Base-by-base conservation (phyloP, 225 moss, liverwort and hornwort species). In the Physcomitrellopsis africana region DNA sequence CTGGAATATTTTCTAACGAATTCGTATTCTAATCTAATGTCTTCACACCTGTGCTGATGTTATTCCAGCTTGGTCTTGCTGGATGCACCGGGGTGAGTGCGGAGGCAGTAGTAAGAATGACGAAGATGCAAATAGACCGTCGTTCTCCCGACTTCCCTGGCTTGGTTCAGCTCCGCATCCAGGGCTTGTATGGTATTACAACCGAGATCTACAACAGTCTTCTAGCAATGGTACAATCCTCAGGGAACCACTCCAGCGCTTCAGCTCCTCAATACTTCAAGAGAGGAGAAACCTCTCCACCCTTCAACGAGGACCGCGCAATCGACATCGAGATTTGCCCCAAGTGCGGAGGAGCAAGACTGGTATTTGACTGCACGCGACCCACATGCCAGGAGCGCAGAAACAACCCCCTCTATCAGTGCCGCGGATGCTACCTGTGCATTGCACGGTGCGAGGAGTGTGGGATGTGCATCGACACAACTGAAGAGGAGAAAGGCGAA, bases 281-380 rank as follows among this genome's bases (percentile, higher is more conserved):
- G 70, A 81, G 80, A 14, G 77, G 79, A 9, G 78, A 80, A 1
- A 61, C 81, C 9, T 71, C 20, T 5, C 79, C 66, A 26, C 42
- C 48, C 51, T 45, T 76, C 15, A 20, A 52, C 27, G 85, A 84
- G 19, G 67, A 70, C 12, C 85, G 85, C 20, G 49, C 59, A 26
- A 63, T 94, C 42, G 96, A 96, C 69, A 64, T 94, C 2, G 90
- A 86, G 67, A 73, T 66, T 0, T 96, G 96, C 65, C 94, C 94
- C 4, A 78, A 81, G 72, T 96, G 96, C 65, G 52, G 26, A 42
- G 66, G 45, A 56, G 74, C 81, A 11, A 56, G 76, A 13, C 56
- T 96, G n/a, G 91, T 92, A 42, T 96, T 85, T 49, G 94, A 94
- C 44, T 96, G 96, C 76, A 81, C 91, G 8, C 87, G 73, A 5